A percentile compares a stretch with the other conserved stretches of the same genome.
These are phyloP conservation scores for Solidago caesia DNA, from an alignment of 129 eudicot genomes.

Conservation along the genomic window DNA sequence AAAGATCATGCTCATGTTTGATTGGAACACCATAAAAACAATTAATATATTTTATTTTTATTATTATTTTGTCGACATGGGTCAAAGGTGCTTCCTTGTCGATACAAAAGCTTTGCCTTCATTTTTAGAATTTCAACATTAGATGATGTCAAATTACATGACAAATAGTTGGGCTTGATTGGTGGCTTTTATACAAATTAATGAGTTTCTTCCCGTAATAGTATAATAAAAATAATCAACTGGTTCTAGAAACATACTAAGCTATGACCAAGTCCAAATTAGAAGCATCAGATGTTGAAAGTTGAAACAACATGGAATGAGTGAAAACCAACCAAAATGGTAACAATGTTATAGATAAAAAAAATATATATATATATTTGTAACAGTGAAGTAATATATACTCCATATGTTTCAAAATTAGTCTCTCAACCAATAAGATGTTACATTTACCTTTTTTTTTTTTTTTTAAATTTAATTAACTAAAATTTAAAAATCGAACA, in stretches of 20 bases:
- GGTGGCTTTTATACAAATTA: constrained; percentile 16
- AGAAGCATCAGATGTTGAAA: neutral
- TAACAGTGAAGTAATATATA: too few species aligned
- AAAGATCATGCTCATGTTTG: constrained; percentile 30
- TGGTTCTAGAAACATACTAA: constrained; percentile 12
- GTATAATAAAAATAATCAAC: neutral
- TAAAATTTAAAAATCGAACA: too few species aligned
- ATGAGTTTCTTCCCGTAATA: constrained; percentile 13
- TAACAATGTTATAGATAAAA: neutral
- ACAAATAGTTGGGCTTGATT: constrained; percentile 35
- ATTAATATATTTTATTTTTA: neutral
- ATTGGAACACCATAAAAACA: constrained; percentile 24
- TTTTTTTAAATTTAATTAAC: too few species aligned
- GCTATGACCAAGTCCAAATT: constrained; percentile 11
- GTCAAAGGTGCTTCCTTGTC: constrained; percentile 23
- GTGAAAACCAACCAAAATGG: neutral
- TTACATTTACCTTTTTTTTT: too few species aligned
- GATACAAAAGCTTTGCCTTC: neutral
- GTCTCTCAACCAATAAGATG: too few species aligned
- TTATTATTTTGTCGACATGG: neutral
- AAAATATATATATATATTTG: too few species aligned
- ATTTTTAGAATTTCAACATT: constrained; percentile 12
- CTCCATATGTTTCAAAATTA: too few species aligned
- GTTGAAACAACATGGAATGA: neutral
- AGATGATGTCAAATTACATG: constrained; percentile 10